Evolutionary conservation across 257 asterid genomes (phyloP).

Genomic region (Echium plantagineum): DNA sequence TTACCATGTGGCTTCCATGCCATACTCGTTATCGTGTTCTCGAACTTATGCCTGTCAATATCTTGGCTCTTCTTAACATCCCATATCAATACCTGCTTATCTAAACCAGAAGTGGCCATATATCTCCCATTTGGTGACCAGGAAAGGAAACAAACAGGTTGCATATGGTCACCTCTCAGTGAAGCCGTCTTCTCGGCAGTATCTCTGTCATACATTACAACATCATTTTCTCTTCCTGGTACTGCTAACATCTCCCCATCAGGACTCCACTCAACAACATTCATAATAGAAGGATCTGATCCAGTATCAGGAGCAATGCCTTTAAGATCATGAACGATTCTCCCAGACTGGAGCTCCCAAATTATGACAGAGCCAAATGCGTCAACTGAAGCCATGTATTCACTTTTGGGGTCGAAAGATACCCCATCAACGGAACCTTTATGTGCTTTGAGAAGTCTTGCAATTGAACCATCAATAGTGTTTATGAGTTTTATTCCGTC

Average conservation of each 20-base stretch:
- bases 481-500: constrained; percentile 91
- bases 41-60: constrained; percentile 81
- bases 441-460: constrained; percentile 91
- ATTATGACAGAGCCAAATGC: constrained; percentile 68
- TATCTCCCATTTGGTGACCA: constrained; percentile 99
- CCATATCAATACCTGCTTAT: constrained; percentile 81
- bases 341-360: constrained; percentile 94
- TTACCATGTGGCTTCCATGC: constrained; percentile 95
- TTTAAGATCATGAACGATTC: constrained; percentile 60
- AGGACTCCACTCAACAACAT: constrained; percentile 83
- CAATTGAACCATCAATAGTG: constrained; percentile 84
- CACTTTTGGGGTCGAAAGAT: constrained; percentile 91
- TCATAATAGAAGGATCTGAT: constrained; percentile 41
- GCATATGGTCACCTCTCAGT: constrained; percentile 79
- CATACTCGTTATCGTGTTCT: constrained; percentile 60
- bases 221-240: constrained; percentile 93
- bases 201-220: constrained; percentile 91
- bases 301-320: constrained; percentile 69
- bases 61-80: constrained; percentile 88
- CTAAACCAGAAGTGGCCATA: constrained; percentile 90
- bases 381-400: constrained; percentile 86
- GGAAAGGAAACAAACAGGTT: constrained; percentile 74
- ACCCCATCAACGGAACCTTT: constrained; percentile 77
- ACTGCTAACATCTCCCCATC: constrained; percentile 91
- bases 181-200: constrained; percentile 77